phyloP scores from a whole-genome alignment of 2,329 filamentous ascomycete species.

The Fusarium incarnatum region DNA sequence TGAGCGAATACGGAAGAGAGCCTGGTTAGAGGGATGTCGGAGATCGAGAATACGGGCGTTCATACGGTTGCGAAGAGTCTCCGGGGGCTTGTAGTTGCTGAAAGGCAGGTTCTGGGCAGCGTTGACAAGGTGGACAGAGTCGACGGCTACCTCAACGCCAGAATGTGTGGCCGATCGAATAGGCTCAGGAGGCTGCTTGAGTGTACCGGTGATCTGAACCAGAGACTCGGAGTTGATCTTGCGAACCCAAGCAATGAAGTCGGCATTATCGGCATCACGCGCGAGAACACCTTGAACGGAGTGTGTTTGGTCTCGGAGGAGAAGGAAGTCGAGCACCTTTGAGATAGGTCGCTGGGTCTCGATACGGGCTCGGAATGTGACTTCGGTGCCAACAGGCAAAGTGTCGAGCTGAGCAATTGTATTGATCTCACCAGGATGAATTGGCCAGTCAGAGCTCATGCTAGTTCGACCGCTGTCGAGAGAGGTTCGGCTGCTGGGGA shows the following conservation, averaged over 20 bases:
- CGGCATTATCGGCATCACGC: conserved; percentile 59
- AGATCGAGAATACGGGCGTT: conserved; percentile 85
- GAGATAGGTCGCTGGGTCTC: conserved; percentile 82
- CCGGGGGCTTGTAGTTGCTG: conserved; percentile 72
- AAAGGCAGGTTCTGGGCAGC: conserved; percentile 62
- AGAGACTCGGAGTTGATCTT: conserved; percentile 83
- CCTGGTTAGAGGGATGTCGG: conserved; percentile 86
- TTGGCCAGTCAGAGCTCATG: conserved; percentile 54
- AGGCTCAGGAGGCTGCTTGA: conserved; percentile 79
- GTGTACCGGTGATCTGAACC: conserved; percentile 77
- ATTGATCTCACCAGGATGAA: conserved; percentile 56
- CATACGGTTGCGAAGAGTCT: conserved; percentile 75
- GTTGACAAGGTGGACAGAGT: conserved; percentile 64
- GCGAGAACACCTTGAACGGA: conserved; percentile 86
- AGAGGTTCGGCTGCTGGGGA: conserved; percentile 45
- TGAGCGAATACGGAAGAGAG: conserved; percentile 88
- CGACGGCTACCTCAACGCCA: conserved; percentile 79
- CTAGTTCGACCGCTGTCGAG: conserved; percentile 54
- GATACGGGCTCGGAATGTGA: conserved; percentile 57
- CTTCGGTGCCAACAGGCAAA: conserved; percentile 54
- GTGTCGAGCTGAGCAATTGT: conserved; percentile 53
- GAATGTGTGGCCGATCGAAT: conserved; percentile 82
- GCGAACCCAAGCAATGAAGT: conserved; percentile 90
- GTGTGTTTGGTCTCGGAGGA: conserved; percentile 84
- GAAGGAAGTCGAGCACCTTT: conserved; percentile 83